Percentiles rank a stretch among this genome's conserved stretches.
These are phyloP conservation scores for Phytopythium aichiense DNA, from an alignment of 352 stramenopile genomes.

Conservation along the genomic window DNA sequence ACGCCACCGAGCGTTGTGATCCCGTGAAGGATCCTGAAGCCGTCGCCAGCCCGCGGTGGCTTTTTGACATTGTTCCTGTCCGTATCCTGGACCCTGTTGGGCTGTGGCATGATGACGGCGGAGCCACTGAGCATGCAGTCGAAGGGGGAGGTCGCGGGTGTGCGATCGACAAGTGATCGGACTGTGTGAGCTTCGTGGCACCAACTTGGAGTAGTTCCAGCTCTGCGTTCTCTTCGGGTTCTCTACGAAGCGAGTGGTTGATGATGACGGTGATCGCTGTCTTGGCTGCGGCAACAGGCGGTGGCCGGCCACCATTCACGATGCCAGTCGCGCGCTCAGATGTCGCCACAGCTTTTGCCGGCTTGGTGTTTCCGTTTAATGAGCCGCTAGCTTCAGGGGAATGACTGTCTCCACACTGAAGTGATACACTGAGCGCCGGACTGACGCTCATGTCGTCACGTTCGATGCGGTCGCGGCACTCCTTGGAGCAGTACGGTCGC, in stretches of 20 bases:
- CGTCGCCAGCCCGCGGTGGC: conserved; percentile 2
- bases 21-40: background rate
- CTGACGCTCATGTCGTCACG: conserved; percentile 37
- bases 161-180: background rate
- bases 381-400: background rate
- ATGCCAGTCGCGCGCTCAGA: background rate
- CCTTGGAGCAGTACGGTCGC: conserved; percentile 34
- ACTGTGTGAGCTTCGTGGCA: background rate
- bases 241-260: background rate
- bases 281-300: background rate
- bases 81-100: background rate
- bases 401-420: background rate
- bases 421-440: conserved; percentile 21
- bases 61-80: background rate
- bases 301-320: background rate
- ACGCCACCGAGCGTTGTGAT: conserved; percentile 4
- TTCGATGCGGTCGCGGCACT: conserved; percentile 34
- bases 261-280: conserved; percentile 2
- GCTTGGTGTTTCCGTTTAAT: background rate
- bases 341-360: background rate
- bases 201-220: conserved; percentile 2
- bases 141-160: background rate
- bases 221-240: background rate
- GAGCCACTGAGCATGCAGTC: background rate
- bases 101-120: background rate